Evolutionary conservation across 352 stramenopile species (phyloP).

Genomic region (Globisporangium uncinulatum): DNA sequence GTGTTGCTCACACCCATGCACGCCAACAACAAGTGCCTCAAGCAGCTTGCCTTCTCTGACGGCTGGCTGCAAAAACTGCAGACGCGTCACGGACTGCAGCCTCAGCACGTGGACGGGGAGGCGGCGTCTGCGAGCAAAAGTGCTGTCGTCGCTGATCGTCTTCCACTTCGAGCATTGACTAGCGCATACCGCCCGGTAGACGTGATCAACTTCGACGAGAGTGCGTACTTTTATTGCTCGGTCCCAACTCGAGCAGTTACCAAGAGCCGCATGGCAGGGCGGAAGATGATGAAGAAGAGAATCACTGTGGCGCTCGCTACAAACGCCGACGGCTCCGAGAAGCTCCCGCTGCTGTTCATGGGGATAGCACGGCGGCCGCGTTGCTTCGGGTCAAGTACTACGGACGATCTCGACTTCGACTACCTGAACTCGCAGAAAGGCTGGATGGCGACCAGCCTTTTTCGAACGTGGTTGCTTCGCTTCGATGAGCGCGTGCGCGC

Average conservation of each 20-base stretch:
- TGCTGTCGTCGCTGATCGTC: too few species aligned
- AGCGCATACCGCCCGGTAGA: too few species aligned
- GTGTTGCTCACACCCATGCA: too few species aligned
- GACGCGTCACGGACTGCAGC: too few species aligned
- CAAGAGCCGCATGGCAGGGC: neutral
- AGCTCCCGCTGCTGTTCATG: neutral
- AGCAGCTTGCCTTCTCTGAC: too few species aligned
- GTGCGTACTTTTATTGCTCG: neutral
- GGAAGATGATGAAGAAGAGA: neutral
- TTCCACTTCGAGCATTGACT: too few species aligned
- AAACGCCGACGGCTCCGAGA: neutral
- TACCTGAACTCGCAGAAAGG: neutral
- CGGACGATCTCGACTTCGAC: neutral
- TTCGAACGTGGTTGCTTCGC: neutral
- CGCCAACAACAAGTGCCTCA: too few species aligned
- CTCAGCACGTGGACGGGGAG: too few species aligned
- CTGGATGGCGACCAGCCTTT: neutral
- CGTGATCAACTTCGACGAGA: neutral
- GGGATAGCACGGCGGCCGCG: neutral
- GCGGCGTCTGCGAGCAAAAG: too few species aligned
- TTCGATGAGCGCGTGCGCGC: neutral
- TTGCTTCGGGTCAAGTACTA: neutral
- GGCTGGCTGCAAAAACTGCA: too few species aligned
- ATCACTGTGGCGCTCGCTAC: neutral
- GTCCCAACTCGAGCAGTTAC: neutral